Evolutionary conservation across 768 basidiomycete genomes (phyloP).

Genomic region (Tylopilus sp.): DNA sequence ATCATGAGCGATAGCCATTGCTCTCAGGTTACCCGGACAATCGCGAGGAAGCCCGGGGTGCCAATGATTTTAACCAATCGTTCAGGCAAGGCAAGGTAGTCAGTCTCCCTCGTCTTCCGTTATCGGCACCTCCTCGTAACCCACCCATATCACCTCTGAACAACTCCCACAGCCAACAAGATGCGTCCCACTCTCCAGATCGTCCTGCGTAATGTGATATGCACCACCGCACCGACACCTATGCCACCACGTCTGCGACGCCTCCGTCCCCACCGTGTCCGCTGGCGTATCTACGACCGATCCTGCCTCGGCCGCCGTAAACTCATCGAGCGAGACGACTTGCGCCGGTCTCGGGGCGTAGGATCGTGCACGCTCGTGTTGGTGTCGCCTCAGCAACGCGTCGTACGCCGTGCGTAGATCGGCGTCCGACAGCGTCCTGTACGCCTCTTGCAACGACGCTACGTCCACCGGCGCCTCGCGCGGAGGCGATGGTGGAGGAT

Average conservation of each 20-base stretch:
- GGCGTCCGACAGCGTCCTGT: conserved; percentile 52
- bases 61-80: too few species aligned
- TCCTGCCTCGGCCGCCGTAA: conserved; percentile 23
- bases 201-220: conserved; percentile 53
- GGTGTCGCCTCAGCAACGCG: conserved; percentile 9
- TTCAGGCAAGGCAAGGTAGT: neutral
- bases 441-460: conserved; percentile 64
- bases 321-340: conserved; percentile 75
- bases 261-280: conserved; percentile 28
- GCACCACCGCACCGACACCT: conserved; percentile 70
- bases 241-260: conserved; percentile 46
- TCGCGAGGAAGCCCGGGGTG: too few species aligned
- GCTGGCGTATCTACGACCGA: conserved; percentile 6
- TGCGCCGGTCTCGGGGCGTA: conserved; percentile 66
- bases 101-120: conserved; percentile 19
- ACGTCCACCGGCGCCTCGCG: conserved; percentile 37
- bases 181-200: conserved; percentile 71
- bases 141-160: conserved; percentile 84
- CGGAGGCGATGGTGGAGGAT: neutral
- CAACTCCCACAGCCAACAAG: conserved; percentile 70
- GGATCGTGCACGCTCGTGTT: conserved; percentile 1
- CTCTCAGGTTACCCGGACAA: too few species aligned
- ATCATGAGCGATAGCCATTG: neutral
- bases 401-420: conserved; percentile 54
- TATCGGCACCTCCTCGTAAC: conserved; percentile 56